These are phyloP conservation scores for Eremothecium coryli DNA, from an alignment of 1,139 yeast genomes.

Conservation along the genomic window DNA sequence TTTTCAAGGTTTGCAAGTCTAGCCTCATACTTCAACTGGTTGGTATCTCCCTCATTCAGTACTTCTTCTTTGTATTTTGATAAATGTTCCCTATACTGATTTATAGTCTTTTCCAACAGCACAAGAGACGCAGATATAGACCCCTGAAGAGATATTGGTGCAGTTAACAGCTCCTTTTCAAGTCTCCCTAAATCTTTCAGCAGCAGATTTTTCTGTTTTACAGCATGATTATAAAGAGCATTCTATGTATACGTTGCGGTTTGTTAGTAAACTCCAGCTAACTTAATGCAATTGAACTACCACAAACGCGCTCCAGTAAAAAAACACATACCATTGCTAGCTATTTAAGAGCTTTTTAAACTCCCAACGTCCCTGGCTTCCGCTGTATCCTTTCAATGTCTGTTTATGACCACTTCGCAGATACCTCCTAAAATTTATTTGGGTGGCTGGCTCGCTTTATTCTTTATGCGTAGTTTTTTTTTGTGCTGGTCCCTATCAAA, in stretches of 20 bases:
- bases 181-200: constrained; percentile 60
- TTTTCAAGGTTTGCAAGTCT: constrained; percentile 52
- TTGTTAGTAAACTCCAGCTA: constrained; percentile 8
- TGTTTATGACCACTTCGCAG: too few species aligned
- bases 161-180: constrained; percentile 54
- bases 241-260: constrained; percentile 48
- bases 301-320: neutral
- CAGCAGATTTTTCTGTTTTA: constrained; percentile 70
- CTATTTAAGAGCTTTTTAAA: neutral
- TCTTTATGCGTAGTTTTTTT: neutral
- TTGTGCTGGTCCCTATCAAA: neutral
- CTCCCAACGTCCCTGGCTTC: too few species aligned
- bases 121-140: constrained; percentile 77
- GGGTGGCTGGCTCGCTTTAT: neutral
- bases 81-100: constrained; percentile 57
- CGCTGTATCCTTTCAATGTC: too few species aligned
- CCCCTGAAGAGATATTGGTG: constrained; percentile 70
- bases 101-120: constrained; percentile 64
- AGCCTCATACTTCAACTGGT: constrained; percentile 52
- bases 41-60: constrained; percentile 28
- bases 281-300: neutral
- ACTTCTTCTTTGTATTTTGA: constrained; percentile 51
- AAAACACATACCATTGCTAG: constrained; percentile 13
- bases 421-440: neutral
- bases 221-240: constrained; percentile 79